Percentiles rank a stretch among this genome's conserved stretches.
These are phyloP conservation scores for Polyporus tsugae DNA, from an alignment of 1,284 basidiomycete species.

Conservation along the genomic window DNA sequence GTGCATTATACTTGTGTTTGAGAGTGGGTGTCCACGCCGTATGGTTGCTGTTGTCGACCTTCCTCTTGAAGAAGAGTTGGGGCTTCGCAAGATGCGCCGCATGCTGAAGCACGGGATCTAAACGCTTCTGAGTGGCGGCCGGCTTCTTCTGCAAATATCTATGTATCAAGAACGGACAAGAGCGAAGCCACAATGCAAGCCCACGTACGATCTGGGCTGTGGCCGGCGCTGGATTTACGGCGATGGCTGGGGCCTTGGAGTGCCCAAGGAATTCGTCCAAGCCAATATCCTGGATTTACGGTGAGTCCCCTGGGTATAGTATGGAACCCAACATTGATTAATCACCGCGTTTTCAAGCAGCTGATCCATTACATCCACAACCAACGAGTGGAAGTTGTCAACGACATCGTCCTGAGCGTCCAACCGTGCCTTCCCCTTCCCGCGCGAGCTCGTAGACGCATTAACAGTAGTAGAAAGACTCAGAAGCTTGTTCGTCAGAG, in stretches of 20 bases:
- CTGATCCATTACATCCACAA: slow-evolving; percentile 87
- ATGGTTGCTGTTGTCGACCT: slow-evolving; percentile 63
- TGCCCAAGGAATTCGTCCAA: slow-evolving; percentile 83
- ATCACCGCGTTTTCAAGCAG: slow-evolving; percentile 86
- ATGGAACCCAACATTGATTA: slow-evolving; percentile 24
- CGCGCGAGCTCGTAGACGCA: slow-evolving; percentile 43
- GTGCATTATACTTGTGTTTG: slow-evolving; percentile 80
- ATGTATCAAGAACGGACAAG: not conserved
- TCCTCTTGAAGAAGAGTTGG: slow-evolving; percentile 73
- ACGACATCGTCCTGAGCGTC: slow-evolving; percentile 80
- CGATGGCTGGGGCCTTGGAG: slow-evolving; percentile 70
- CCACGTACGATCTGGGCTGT: slow-evolving; percentile 41
- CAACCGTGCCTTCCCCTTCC: slow-evolving; percentile 59
- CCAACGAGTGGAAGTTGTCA: slow-evolving; percentile 80
- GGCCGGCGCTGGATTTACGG: slow-evolving; percentile 52
- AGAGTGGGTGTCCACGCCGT: slow-evolving; percentile 68
- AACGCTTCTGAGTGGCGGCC: slow-evolving; percentile 46
- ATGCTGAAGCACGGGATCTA: slow-evolving; percentile 72
- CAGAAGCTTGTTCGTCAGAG: slow-evolving; percentile 72
- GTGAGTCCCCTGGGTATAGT: not conserved
- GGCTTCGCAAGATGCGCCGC: slow-evolving; percentile 81
- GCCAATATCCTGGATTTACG: slow-evolving; percentile 69
- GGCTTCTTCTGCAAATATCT: slow-evolving; percentile 40
- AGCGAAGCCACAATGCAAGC: not conserved
- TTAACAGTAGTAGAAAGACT: slow-evolving; percentile 56